A percentile compares a stretch with the other conserved stretches of the same genome.
Conservation (phyloP, 2,329 filamentous ascomycete genomes). For the Colletotrichum lentis region DNA sequence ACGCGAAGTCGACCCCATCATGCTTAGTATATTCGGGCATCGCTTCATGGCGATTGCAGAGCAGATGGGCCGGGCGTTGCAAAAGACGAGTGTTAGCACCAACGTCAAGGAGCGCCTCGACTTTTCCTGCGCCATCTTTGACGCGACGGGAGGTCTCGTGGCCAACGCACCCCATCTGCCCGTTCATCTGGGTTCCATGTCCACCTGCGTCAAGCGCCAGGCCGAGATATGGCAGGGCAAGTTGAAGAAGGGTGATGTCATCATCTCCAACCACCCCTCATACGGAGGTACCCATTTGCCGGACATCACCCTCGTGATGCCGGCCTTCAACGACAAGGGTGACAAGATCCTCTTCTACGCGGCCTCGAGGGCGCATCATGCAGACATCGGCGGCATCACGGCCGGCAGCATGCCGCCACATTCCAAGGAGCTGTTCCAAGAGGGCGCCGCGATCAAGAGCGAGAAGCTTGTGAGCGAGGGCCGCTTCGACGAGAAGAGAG, state of each 20-base stretch:
- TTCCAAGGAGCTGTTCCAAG: constrained; percentile 69
- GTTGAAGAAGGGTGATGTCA: constrained; percentile 79
- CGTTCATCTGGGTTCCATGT: constrained; percentile 84
- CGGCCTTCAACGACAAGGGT: constrained; percentile 71
- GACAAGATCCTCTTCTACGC: constrained; percentile 83
- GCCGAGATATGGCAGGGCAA: constrained; percentile 81
- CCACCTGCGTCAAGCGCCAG: constrained; percentile 80
- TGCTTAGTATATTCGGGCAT: constrained; percentile 82
- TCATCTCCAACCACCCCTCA: constrained; percentile 85
- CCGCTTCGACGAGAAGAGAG: constrained; percentile 79
- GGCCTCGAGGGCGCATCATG: constrained; percentile 81
- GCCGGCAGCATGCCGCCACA: constrained; percentile 84
- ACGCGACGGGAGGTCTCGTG: constrained; percentile 76
- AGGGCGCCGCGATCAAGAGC: constrained; percentile 69
- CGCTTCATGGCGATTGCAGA: constrained; percentile 88
- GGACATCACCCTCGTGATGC: constrained; percentile 82
- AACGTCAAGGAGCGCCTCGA: constrained; percentile 86
- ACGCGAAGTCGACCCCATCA: constrained; percentile 69
- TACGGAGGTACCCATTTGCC: constrained; percentile 85
- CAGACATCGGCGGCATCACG: constrained; percentile 84
- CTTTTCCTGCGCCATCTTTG: constrained; percentile 84
- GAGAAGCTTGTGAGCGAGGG: constrained; percentile 79
- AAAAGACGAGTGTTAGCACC: constrained; percentile 82
- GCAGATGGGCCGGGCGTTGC: constrained; percentile 81
- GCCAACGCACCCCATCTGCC: constrained; percentile 83